These are phyloP conservation scores for Orbilia ellipsospora DNA, from an alignment of 2,329 filamentous ascomycete genomes.

Conservation along the genomic window DNA sequence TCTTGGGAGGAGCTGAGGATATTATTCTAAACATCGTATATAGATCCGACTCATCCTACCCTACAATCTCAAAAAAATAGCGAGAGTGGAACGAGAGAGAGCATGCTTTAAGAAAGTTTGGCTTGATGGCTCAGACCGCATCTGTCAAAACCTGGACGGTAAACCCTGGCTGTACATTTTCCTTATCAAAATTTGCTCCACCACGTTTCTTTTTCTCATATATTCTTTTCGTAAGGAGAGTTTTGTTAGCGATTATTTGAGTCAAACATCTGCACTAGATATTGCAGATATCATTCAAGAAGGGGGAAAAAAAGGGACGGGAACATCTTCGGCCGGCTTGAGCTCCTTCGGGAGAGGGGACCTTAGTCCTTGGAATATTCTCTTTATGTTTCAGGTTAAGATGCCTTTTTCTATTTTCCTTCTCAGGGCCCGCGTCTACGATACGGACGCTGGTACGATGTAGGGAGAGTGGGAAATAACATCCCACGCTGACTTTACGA, in stretches of 20 bases:
- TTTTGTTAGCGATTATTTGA: background rate
- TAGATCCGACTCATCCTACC: slow-evolving; percentile 34
- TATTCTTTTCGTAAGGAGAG: slow-evolving; percentile 11
- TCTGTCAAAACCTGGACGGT: slow-evolving; percentile 34
- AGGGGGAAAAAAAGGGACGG: slow-evolving; percentile 43
- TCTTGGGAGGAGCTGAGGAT: slow-evolving; percentile 39
- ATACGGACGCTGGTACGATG: too few relatives aligned
- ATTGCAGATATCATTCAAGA: slow-evolving; percentile 27
- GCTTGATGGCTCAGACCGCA: slow-evolving; percentile 34
- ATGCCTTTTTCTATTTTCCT: slow-evolving; percentile 6
- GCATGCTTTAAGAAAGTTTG: slow-evolving; percentile 7
- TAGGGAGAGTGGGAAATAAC: background rate
- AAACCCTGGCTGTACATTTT: slow-evolving; percentile 2
- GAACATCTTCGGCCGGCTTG: slow-evolving; percentile 44
- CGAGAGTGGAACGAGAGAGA: background rate
- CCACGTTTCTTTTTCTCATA: slow-evolving; percentile 11
- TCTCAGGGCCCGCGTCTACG: slow-evolving; percentile 34
- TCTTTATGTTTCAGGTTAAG: slow-evolving; percentile 49
- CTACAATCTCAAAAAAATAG: slow-evolving; percentile 7
- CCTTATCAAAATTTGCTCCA: slow-evolving; percentile 24
- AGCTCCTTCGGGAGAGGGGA: slow-evolving; percentile 45
- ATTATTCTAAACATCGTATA: slow-evolving; percentile 46
- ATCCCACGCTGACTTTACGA: slow-evolving; percentile 3
- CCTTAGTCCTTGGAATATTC: slow-evolving; percentile 32
- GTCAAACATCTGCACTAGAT: background rate